Percentiles rank a stretch among this genome's conserved stretches.
These are phyloP conservation scores for Puccinia polysora DNA, from an alignment of 1,284 basidiomycete genomes.

Conservation along the genomic window DNA sequence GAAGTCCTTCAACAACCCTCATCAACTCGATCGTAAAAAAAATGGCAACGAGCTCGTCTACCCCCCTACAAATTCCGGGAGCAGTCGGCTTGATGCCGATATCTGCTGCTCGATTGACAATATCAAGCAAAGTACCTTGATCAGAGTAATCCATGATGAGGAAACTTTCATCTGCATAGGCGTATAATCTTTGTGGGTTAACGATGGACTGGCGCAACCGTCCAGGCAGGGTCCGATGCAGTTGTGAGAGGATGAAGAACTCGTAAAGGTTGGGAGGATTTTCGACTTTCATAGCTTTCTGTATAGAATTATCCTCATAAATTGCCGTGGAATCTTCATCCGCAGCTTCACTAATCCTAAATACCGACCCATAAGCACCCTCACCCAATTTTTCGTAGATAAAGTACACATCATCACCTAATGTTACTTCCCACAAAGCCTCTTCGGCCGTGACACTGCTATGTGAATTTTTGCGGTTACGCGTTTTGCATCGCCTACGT, in stretches of 20 bases:
- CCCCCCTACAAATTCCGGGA: slow-evolving; percentile 53
- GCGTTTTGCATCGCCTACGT: slow-evolving; percentile 55
- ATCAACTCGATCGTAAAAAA: slow-evolving; percentile 93
- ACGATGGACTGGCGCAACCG: slow-evolving; percentile 65
- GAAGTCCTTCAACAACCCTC: slow-evolving; percentile 75
- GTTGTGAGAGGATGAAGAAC: slow-evolving; percentile 74
- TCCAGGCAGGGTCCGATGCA: slow-evolving; percentile 65
- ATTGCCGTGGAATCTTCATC: slow-evolving; percentile 57
- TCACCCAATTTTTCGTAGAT: slow-evolving; percentile 85
- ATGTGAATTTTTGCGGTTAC: slow-evolving; percentile 51
- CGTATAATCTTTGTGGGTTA: slow-evolving; percentile 66
- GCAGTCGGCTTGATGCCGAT: slow-evolving; percentile 60
- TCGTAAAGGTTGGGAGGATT: slow-evolving; percentile 88
- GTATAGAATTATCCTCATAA: slow-evolving; percentile 56
- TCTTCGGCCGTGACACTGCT: slow-evolving; percentile 33
- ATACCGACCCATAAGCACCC: slow-evolving; percentile 93
- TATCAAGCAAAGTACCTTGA: slow-evolving; percentile 87
- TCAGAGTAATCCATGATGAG: slow-evolving; percentile 80
- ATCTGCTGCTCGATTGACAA: slow-evolving; percentile 75
- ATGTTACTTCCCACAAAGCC: slow-evolving; percentile 23
- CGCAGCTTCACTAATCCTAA: slow-evolving; percentile 57
- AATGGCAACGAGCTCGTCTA: slow-evolving; percentile 89
- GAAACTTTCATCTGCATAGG: slow-evolving; percentile 82
- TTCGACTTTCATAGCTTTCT: slow-evolving; percentile 88
- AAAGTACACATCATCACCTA: slow-evolving; percentile 46